These are phyloP conservation scores for Chalara sp. DNA, from an alignment of 2,329 filamentous ascomycete species.

Conservation along the genomic window DNA sequence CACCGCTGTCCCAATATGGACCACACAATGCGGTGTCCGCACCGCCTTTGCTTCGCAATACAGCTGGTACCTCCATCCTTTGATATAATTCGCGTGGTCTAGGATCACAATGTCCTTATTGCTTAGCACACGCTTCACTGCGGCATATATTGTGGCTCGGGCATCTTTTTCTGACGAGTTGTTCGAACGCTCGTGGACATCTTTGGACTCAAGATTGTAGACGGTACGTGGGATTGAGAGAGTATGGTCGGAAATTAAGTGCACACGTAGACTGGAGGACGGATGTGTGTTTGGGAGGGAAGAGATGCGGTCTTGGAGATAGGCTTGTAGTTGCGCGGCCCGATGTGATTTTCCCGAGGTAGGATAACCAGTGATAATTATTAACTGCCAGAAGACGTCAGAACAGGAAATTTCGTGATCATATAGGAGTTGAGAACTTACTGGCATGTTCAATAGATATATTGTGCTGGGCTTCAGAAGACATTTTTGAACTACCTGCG, in stretches of 20 bases:
- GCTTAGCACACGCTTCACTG: slow-evolving; percentile 69
- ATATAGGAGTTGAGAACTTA: neutral
- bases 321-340: slow-evolving; percentile 57
- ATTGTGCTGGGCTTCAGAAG: too few relatives aligned
- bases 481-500: too few relatives aligned
- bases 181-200: slow-evolving; percentile 59
- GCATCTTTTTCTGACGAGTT: slow-evolving; percentile 77
- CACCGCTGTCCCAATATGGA: slow-evolving; percentile 54
- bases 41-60: slow-evolving; percentile 79
- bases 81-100: slow-evolving; percentile 82
- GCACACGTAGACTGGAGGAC: slow-evolving; percentile 49
- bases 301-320: slow-evolving; percentile 50
- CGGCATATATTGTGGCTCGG: slow-evolving; percentile 66
- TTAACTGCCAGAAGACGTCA: slow-evolving; percentile 40
- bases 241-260: slow-evolving; percentile 67
- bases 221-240: slow-evolving; percentile 64
- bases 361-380: slow-evolving; percentile 60
- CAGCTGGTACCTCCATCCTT: slow-evolving; percentile 81
- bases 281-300: slow-evolving; percentile 25
- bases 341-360: slow-evolving; percentile 64
- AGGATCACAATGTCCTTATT: slow-evolving; percentile 71
- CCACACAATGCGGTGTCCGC: slow-evolving; percentile 66
- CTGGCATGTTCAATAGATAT: too few relatives aligned
- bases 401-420: too few relatives aligned
- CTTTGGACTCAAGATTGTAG: slow-evolving; percentile 57